Conservation (phyloP, 352 stramenopile species). For the Blastocystis sp. region DNA sequence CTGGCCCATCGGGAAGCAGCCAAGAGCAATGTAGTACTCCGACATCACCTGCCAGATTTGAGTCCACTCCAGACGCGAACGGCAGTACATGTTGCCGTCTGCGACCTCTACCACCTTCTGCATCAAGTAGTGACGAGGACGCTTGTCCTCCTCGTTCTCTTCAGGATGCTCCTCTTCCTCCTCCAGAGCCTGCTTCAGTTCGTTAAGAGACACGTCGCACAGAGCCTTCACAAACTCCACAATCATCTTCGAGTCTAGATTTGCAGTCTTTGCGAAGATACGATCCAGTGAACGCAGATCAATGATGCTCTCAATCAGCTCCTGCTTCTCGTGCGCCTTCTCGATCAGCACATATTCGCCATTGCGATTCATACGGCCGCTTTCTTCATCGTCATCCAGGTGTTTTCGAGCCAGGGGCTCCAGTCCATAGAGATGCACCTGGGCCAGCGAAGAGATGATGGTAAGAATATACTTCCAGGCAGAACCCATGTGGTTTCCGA, state of each 20-base stretch:
- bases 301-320: slow-evolving; percentile 75
- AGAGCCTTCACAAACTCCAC: slow-evolving; percentile 82
- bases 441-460: slow-evolving; percentile 91
- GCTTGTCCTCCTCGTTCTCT: slow-evolving; percentile 64
- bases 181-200: slow-evolving; percentile 69
- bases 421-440: slow-evolving; percentile 78
- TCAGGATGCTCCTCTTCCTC: background rate
- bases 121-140: slow-evolving; percentile 91
- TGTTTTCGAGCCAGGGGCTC: slow-evolving; percentile 60
- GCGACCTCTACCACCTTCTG: slow-evolving; percentile 98
- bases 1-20: slow-evolving; percentile 87
- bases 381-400: slow-evolving; percentile 69
- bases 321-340: slow-evolving; percentile 75
- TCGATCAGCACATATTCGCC: slow-evolving; percentile 59
- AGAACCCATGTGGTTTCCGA: slow-evolving; percentile 90
- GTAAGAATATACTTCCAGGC: slow-evolving; percentile 88
- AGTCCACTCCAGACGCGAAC: slow-evolving; percentile 90
- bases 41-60: slow-evolving; percentile 92
- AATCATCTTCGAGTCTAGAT: slow-evolving; percentile 72
- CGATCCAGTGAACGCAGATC: slow-evolving; percentile 78
- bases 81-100: slow-evolving; percentile 96
- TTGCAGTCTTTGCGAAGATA: slow-evolving; percentile 80
- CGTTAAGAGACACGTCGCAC: slow-evolving; percentile 79
- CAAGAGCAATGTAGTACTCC: slow-evolving; percentile 91
- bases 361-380: slow-evolving; percentile 64